Base-by-base conservation (phyloP, 2,329 filamentous ascomycete genomes). In the Fusarium albosuccineum region DNA sequence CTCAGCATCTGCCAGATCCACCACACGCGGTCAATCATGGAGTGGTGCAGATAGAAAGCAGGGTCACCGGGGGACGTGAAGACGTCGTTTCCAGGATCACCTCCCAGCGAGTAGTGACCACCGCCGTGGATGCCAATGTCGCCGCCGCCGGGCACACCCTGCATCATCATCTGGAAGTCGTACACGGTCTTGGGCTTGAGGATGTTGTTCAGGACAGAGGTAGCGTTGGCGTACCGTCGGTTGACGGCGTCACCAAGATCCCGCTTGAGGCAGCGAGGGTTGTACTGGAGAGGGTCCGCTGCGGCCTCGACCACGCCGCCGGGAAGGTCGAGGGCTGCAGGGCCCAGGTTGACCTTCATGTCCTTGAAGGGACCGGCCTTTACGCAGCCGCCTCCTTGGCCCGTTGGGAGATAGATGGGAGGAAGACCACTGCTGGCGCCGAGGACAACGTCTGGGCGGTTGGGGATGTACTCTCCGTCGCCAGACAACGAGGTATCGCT, bases 371-470 rank as follows among this genome's bases (percentile, higher is more conserved):
- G 86, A 0, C 86, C 86, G 0, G 76, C 79, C 13, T 73, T 78
- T 3, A 89, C 78, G 70, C 86, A 88, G 26, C 86, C 87, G 39
- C 87, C 86, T 5, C 87, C 87, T 3, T 76, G 78, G 7, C 85
- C 86, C 1, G 83, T 77, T 1, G 83, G 81, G 9, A 84, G 67
- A 29, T 62, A 61, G 22, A 74, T 34, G 1, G 70, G 56, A n/a
- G 68, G 70, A 9, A 75, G 64, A 1, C 70, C 68, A 33, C 66
- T 79, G 11, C 62, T 63, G 41, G 66, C 66, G 29, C 69, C 79
- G 11, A 75, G 63, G 3, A 72, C 57, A 6, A 75, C 65, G 22
- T 70, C 70, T 4, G 63, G 58, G 14, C 70, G 57, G 45, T 70
- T 40, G 0, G 73, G 62, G 27, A 76, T 67, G 46, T 56, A 71